Conservation (phyloP, 306 rosid species). For the Lathyrus tuberosus region DNA sequence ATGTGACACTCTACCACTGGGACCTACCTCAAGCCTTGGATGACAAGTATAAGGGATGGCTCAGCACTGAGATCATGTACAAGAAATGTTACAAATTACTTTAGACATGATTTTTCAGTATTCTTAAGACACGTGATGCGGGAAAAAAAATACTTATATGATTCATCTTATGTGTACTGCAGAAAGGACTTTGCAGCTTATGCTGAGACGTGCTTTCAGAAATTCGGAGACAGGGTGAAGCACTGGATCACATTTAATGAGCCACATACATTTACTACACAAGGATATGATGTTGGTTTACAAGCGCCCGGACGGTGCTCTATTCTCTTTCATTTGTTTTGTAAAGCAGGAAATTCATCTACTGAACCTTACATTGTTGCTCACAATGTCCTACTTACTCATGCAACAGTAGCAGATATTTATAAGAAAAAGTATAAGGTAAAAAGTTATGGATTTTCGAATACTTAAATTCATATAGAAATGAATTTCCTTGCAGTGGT, state of each 20-base stretch:
- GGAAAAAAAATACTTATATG: constrained; percentile 1
- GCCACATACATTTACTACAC: constrained; percentile 78
- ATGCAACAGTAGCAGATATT: constrained; percentile 60
- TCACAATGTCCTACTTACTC: constrained; percentile 78
- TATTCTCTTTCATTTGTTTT: constrained; percentile 56
- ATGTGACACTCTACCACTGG: constrained; percentile 94
- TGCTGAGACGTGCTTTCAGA: constrained; percentile 84
- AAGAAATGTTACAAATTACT: background rate
- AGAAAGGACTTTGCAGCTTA: constrained; percentile 75
- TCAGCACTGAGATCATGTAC: constrained; percentile 72
- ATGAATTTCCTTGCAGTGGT: background rate
- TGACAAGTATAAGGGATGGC: constrained; percentile 91
- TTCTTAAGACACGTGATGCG: constrained; percentile 1
- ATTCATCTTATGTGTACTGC: constrained; percentile 25
- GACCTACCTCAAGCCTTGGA: constrained; percentile 91
- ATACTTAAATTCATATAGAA: background rate
- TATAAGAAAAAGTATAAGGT: constrained; percentile 81
- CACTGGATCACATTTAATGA: constrained; percentile 95
- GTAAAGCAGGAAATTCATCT: constrained; percentile 77
- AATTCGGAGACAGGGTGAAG: constrained; percentile 95
- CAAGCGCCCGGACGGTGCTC: constrained; percentile 95
- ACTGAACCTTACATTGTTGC: constrained; percentile 90
- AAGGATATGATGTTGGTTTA: constrained; percentile 87
- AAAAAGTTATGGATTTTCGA: background rate
- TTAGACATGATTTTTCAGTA: constrained; percentile 18